These are phyloP conservation scores for Neurospora sublineolata DNA, from an alignment of 495 filamentous ascomycete genomes.

Conservation along the genomic window DNA sequence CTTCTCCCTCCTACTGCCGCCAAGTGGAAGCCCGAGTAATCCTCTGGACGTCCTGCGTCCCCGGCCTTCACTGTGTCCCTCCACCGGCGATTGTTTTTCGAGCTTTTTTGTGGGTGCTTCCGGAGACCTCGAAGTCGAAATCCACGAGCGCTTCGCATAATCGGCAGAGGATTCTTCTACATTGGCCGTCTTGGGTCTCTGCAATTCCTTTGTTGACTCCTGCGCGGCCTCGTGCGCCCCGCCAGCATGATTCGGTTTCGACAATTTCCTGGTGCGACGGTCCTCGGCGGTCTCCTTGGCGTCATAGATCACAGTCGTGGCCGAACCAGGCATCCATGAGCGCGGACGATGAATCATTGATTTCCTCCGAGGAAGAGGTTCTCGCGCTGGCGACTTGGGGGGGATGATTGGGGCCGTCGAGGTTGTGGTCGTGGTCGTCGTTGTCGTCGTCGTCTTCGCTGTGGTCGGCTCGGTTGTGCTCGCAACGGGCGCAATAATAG, in stretches of 20 bases:
- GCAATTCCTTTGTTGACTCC: conserved; percentile 8
- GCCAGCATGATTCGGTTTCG: conserved; percentile 14
- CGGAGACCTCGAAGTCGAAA: conserved; percentile 48
- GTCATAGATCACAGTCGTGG: conserved; percentile 13
- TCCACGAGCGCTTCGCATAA: conserved; percentile 59
- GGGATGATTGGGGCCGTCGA: conserved; percentile 12
- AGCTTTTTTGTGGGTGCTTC: conserved; percentile 35
- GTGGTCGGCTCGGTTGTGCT: conserved; percentile 1
- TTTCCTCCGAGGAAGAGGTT: conserved; percentile 13
- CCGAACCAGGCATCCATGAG: conserved; percentile 35
- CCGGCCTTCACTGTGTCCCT: background rate
- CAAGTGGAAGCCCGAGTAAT: conserved; percentile 6
- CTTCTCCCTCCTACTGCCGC: conserved; percentile 21
- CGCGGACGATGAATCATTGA: conserved; percentile 31
- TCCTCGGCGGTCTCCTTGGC: conserved; percentile 2
- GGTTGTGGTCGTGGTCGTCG: conserved; percentile 17
- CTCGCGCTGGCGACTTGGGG: background rate
- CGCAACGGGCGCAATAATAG: conserved; percentile 1
- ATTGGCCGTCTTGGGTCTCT: conserved; percentile 17
- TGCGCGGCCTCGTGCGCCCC: conserved; percentile 1
- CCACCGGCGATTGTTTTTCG: conserved; percentile 12
- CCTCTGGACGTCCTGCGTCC: background rate
- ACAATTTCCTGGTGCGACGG: conserved; percentile 11
- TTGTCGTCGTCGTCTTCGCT: background rate
- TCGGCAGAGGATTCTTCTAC: conserved; percentile 56